Evolutionary conservation across 495 filamentous ascomycete genomes (phyloP).

Genomic region (Peziza echinospora): DNA sequence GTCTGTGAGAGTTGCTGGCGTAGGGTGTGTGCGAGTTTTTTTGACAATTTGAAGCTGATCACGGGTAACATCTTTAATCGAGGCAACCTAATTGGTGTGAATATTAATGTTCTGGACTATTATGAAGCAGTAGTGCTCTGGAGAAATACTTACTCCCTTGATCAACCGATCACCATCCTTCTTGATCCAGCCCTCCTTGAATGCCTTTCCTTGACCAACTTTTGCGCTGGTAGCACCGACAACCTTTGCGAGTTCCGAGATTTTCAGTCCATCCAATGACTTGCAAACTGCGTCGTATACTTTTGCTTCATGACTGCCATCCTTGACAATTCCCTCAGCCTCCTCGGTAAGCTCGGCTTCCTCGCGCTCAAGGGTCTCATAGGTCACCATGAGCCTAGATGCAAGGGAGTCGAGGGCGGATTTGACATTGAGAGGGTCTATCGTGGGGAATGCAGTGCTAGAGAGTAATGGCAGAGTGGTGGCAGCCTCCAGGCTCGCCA

Average conservation of each 20-base stretch:
- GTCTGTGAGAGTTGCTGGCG: slow-evolving; percentile 52
- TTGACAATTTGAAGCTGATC: slow-evolving; percentile 51
- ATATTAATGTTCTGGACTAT: too few species aligned
- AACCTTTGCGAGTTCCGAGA: slow-evolving; percentile 48
- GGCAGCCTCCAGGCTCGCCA: slow-evolving; percentile 40
- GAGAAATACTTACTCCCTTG: slow-evolving; percentile 9
- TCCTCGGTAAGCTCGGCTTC: slow-evolving; percentile 58
- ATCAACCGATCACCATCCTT: slow-evolving; percentile 49
- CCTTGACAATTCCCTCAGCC: slow-evolving; percentile 49
- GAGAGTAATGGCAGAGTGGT: slow-evolving; percentile 45
- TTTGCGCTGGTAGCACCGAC: slow-evolving; percentile 69
- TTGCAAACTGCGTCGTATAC: slow-evolving; percentile 71
- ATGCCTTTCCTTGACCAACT: slow-evolving; percentile 84
- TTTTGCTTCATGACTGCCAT: slow-evolving; percentile 86
- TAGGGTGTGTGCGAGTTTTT: slow-evolving; percentile 40
- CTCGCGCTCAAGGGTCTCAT: slow-evolving; percentile 62
- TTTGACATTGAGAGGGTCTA: slow-evolving; percentile 52
- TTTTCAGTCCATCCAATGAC: slow-evolving; percentile 56
- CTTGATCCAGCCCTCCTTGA: slow-evolving; percentile 90
- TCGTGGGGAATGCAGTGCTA: slow-evolving; percentile 50
- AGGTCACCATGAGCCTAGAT: slow-evolving; percentile 65
- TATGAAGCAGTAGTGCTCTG: too few species aligned
- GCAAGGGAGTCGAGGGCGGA: slow-evolving; percentile 67
- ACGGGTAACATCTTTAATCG: slow-evolving; percentile 56
- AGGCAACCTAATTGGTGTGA: slow-evolving; percentile 36